Percentiles rank a stretch among this genome's conserved stretches.
Conservation (phyloP, 1,284 basidiomycete species). For the Mycena citricolor region DNA sequence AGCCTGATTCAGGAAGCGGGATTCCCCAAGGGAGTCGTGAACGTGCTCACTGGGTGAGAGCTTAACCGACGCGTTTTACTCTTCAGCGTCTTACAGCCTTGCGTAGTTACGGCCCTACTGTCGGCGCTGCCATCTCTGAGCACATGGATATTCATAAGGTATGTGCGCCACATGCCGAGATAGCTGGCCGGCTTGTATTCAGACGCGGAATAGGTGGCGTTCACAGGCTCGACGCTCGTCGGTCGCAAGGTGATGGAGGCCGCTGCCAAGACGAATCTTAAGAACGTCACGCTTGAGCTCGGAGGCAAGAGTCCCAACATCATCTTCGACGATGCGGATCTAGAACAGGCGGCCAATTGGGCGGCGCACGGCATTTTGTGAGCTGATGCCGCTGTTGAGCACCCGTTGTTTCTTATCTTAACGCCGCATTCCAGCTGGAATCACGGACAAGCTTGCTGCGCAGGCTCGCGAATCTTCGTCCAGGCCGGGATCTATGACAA, state of each 20-base stretch:
- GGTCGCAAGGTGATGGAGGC: conserved; percentile 86
- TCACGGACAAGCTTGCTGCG: conserved; percentile 76
- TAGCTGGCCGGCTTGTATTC: no score
- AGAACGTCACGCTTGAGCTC: conserved; percentile 88
- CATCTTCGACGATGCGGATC: conserved; percentile 72
- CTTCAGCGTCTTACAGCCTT: neutral
- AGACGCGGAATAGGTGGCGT: conserved; percentile 51
- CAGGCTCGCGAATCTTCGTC: conserved; percentile 84
- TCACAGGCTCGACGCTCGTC: conserved; percentile 77
- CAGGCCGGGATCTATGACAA: conserved; percentile 82
- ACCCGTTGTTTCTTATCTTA: neutral
- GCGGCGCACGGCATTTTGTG: conserved; percentile 79
- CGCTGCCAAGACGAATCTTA: conserved; percentile 83
- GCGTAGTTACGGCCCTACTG: conserved; percentile 49
- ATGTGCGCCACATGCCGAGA: no score
- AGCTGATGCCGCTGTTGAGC: conserved; percentile 32
- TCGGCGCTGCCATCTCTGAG: conserved; percentile 50
- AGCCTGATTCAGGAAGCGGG: conserved; percentile 57
- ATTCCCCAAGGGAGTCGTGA: conserved; percentile 68
- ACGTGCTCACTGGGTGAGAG: conserved; percentile 82
- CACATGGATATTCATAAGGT: conserved; percentile 75
- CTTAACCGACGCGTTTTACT: conserved; percentile 12
- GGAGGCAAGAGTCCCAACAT: conserved; percentile 90
- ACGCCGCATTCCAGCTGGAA: conserved; percentile 48
- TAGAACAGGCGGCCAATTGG: conserved; percentile 83